phyloP scores from a whole-genome alignment of 225 moss, liverwort and hornwort species.

The Climacium dendroides region DNA sequence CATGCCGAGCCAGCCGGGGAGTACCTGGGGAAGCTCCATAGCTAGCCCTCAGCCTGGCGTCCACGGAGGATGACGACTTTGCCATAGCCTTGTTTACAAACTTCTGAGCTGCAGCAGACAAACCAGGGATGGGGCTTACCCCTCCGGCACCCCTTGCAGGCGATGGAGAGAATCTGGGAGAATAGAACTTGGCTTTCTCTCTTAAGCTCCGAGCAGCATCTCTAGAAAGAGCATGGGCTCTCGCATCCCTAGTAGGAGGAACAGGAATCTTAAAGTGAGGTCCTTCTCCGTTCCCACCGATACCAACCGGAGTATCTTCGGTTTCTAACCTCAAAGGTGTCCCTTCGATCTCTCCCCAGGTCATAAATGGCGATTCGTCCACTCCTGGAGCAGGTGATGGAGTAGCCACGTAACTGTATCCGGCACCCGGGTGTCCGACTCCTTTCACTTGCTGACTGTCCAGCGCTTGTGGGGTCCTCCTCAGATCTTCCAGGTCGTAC shows the following conservation, averaged over 20 bases:
- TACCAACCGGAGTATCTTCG: conserved; percentile 94
- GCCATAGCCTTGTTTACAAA: conserved; percentile 97
- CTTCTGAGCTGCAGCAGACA: conserved; percentile 96
- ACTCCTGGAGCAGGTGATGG: conserved; percentile 92
- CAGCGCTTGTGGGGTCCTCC: conserved; percentile 59
- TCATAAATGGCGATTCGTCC: conserved; percentile 94
- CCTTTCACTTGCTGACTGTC: conserved; percentile 9
- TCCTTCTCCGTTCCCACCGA: conserved; percentile 94
- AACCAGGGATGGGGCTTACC: conserved; percentile 48
- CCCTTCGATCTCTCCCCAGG: conserved; percentile 99
- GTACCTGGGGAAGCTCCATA: conserved; percentile 88
- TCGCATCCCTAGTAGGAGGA: conserved; percentile 89
- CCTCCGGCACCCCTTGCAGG: conserved; percentile 58
- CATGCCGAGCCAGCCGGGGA: conserved; percentile 47
- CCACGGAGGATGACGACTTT: conserved; percentile 70
- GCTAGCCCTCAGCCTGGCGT: conserved; percentile 92
- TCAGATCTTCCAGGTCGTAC: conserved; percentile 89
- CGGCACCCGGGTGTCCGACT: conserved; percentile 14
- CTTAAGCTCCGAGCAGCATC: conserved; percentile 82
- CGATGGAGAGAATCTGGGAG: conserved; percentile 49
- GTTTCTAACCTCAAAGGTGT: conserved; percentile 86
- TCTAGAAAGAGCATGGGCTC: conserved; percentile 90
- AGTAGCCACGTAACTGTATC: conserved; percentile 92
- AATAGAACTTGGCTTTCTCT: conserved; percentile 58
- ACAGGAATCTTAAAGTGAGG: conserved; percentile 98